These are phyloP conservation scores for Kalanchoe fedtschenkoi DNA, from an alignment of 164 flowering plant genomes.

Conservation along the genomic window DNA sequence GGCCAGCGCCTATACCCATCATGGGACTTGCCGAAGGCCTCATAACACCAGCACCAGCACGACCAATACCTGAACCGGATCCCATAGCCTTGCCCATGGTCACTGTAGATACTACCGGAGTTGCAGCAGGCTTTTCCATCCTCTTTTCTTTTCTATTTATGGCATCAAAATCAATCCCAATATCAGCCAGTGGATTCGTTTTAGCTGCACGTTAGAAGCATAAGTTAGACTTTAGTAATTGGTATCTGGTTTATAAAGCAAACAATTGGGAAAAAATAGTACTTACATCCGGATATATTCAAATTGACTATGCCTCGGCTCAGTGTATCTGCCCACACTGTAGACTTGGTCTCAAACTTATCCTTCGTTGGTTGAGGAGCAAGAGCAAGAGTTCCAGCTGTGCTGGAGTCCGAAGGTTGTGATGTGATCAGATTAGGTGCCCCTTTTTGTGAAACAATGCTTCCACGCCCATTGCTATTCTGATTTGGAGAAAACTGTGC, in stretches of 20 bases:
- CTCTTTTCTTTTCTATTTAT: conserved; percentile 86
- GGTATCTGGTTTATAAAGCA: neutral
- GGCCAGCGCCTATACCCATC: conserved; percentile 35
- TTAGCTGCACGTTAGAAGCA: conserved; percentile 55
- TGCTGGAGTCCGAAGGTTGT: conserved; percentile 18
- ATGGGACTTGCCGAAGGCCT: conserved; percentile 52
- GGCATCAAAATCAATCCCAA: conserved; percentile 95
- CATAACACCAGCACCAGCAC: conserved; percentile 68
- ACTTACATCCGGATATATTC: conserved; percentile 96
- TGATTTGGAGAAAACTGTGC: conserved; percentile 16
- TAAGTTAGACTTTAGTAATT: neutral
- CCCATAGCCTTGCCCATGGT: conserved; percentile 99
- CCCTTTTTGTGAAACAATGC: conserved; percentile 21
- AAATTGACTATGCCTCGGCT: conserved; percentile 87
- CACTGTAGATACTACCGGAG: conserved; percentile 50
- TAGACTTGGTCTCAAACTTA: conserved; percentile 85
- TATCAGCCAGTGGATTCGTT: conserved; percentile 82
- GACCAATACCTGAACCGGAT: conserved; percentile 91
- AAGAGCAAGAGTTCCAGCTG: conserved; percentile 30
- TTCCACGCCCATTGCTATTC: conserved; percentile 22
- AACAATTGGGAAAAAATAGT: neutral
- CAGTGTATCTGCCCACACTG: conserved; percentile 94
- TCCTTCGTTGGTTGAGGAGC: conserved; percentile 50
- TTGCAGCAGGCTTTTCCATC: conserved; percentile 53
- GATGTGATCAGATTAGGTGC: conserved; percentile 16